A percentile compares a stretch with the other conserved stretches of the same genome.
These are phyloP conservation scores for Starmerella floricola DNA, from an alignment of 805 yeast species.

Conservation along the genomic window DNA sequence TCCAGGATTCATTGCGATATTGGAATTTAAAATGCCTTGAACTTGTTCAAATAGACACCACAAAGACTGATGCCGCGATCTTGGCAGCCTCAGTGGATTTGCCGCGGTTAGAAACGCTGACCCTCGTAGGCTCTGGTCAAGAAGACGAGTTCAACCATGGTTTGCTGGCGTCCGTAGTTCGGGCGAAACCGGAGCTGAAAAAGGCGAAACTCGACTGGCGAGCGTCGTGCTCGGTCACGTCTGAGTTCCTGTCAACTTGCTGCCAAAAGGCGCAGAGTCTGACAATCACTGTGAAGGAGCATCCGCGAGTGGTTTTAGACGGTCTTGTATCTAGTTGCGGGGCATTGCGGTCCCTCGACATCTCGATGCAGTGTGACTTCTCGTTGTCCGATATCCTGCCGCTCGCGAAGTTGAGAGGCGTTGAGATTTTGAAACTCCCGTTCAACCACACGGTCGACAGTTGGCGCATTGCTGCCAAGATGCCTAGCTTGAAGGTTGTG, in stretches of 20 bases:
- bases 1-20: background rate
- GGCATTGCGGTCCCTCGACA: conserved; percentile 9
- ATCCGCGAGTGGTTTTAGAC: conserved; percentile 6
- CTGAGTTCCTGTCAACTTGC: conserved; percentile 6
- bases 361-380: conserved; percentile 13
- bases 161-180: conserved; percentile 8
- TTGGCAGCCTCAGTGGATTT: conserved; percentile 11
- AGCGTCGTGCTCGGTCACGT: conserved; percentile 7
- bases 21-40: conserved; percentile 1
- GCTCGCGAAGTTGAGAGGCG: conserved; percentile 3
- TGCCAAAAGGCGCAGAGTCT: conserved; percentile 10
- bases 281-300: conserved; percentile 8
- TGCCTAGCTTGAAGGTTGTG: conserved; percentile 12
- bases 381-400: conserved; percentile 12
- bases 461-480: conserved; percentile 16
- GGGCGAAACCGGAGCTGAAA: conserved; percentile 9
- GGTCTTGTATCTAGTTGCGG: conserved; percentile 4
- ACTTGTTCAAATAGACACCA: conserved; percentile 14
- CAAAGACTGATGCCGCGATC: conserved; percentile 4
- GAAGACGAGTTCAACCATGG: conserved; percentile 12
- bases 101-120: conserved; percentile 11
- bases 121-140: conserved; percentile 13
- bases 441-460: conserved; percentile 15
- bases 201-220: conserved; percentile 17
- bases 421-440: conserved; percentile 16